Evolutionary conservation across 192 early-diverging fungal species (phyloP).

Genomic region (Obelidium mucronatum): DNA sequence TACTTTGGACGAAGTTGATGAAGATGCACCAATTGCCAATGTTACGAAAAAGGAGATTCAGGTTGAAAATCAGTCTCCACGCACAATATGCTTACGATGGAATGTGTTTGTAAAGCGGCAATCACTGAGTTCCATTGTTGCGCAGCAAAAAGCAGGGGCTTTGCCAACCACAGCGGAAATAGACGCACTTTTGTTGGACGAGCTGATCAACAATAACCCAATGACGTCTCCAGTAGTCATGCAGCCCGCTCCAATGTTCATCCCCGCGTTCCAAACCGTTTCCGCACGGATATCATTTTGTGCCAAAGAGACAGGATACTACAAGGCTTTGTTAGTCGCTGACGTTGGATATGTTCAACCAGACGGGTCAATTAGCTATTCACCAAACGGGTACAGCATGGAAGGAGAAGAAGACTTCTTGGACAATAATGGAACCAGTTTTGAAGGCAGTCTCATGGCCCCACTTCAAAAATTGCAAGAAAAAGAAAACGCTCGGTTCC

Average conservation of each 20-base stretch:
- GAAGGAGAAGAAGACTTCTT: background rate
- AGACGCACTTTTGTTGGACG: conserved; percentile 38
- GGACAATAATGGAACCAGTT: conserved; percentile 13
- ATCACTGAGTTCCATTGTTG: conserved; percentile 8
- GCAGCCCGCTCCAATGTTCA: conserved; percentile 36
- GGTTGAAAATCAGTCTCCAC: conserved; percentile 59
- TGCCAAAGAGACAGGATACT: conserved; percentile 40
- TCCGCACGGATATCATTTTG: conserved; percentile 46
- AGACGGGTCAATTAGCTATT: conserved; percentile 42
- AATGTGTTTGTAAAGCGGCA: conserved; percentile 45
- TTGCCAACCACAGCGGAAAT: conserved; percentile 16
- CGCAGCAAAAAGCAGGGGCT: conserved; percentile 4
- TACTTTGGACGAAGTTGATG: background rate
- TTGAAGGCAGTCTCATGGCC: conserved; percentile 17
- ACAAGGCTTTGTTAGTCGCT: conserved; percentile 49
- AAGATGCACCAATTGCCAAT: background rate
- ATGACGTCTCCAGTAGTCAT: conserved; percentile 36
- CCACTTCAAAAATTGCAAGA: conserved; percentile 29
- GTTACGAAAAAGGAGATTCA: conserved; percentile 42
- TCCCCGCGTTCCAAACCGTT: conserved; percentile 49
- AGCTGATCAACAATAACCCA: conserved; percentile 36
- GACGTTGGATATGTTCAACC: conserved; percentile 57
- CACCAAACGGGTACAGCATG: conserved; percentile 16
- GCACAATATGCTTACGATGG: conserved; percentile 53
- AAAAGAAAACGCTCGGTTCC: background rate